These are phyloP conservation scores for Cornus kousa DNA, from an alignment of 148 eudicot genomes.

Conservation along the genomic window DNA sequence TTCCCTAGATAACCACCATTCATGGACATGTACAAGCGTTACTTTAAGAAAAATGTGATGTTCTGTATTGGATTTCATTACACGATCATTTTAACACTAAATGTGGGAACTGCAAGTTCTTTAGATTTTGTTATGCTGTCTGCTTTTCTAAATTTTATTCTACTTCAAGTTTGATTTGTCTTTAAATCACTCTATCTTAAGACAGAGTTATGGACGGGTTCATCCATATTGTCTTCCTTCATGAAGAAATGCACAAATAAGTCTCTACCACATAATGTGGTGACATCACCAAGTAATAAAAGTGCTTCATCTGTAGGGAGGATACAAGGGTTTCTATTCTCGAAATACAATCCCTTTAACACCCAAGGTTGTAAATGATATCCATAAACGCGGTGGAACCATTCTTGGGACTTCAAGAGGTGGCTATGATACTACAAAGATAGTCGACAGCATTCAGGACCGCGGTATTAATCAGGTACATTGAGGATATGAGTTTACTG, in stretches of 20 bases:
- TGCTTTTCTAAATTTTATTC: no score
- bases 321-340: constrained; percentile 85
- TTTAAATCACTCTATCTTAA: not conserved
- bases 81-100: not conserved
- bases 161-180: not conserved
- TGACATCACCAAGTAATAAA: constrained; percentile 1
- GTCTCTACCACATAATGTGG: constrained; percentile 1
- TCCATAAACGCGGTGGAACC: constrained; percentile 93
- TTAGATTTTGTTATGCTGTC: not conserved
- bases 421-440: constrained; percentile 71
- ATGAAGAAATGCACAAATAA: not conserved
- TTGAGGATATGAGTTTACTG: not conserved
- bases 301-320: constrained; percentile 51
- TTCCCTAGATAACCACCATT: constrained; percentile 3
- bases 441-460: constrained; percentile 92
- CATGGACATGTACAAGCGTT: not conserved
- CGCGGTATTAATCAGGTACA: constrained; percentile 85
- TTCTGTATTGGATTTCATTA: not conserved
- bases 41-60: not conserved
- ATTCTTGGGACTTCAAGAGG: constrained; percentile 84
- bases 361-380: constrained; percentile 74
- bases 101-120: not conserved
- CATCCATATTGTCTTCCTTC: not conserved
- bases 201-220: not conserved
- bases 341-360: constrained; percentile 64